Evolutionary conservation across 1,284 basidiomycete species (phyloP), one percentile per base, ranked within the genome.

Genomic region (Lentinula novae-zelandiae): DNA sequence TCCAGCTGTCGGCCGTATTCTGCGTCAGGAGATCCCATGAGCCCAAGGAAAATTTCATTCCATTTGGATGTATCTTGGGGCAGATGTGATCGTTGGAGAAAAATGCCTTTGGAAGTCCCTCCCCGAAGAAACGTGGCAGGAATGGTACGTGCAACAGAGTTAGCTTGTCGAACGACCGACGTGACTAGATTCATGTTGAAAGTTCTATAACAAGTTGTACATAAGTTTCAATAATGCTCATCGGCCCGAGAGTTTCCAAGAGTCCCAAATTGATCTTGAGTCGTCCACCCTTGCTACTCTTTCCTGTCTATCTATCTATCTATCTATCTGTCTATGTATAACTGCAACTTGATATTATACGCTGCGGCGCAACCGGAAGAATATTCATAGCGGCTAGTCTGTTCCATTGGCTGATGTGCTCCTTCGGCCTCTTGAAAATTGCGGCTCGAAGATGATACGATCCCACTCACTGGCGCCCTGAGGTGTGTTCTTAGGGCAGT

Each of bases 21-120:
- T 0, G 87, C 81, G 68, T 95, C 92, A 0, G 92, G 92, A 1
- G 89, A 92, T 15, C 92, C 92, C 89, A 93, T 91, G n/a, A 90
- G 81, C 0, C 85, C 81, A 15, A 88, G 82, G 64, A 93, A 87
- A 58, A 93, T 83, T 20, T 74, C 73, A 15, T 75, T 71, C 86
- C 87, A 89, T 65, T 81, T 71, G 0, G 77, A 69, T 6, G 71
- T 75, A 59, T 82, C 74, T 5, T 66, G 62, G 8, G 85, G 90
- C 12, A 89, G 80, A 63, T 81, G 71, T 1, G 72, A 69, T 3
- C 76, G 76, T 46, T 82, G 78, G 50, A 93, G 68, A 65, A 89
- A 88, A 53, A 93, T 81, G 5, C 90, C 92, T 67, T 92, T 91
- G 17, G 89, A 92, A 0, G 91, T 93, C 1, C 90, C 91, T 2